Evolutionary conservation across 139 green algal genomes (phyloP), one percentile per base, ranked within the genome.

Genomic region (Chlorella sp.): DNA sequence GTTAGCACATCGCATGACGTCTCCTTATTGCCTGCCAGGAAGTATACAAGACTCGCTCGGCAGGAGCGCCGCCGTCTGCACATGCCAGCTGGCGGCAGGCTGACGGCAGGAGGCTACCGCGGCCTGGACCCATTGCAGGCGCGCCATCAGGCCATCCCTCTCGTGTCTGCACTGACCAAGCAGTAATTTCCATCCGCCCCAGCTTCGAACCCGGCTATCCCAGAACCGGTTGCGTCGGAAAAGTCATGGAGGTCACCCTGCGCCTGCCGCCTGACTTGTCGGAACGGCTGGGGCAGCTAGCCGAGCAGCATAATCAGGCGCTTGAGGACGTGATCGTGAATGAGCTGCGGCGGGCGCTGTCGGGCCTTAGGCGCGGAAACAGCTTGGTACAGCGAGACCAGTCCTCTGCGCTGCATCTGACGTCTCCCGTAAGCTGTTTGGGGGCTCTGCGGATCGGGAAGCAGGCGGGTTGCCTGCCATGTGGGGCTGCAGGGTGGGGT

Each of bases 391-490:
- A 73, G n/a, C 53, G 79, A 24, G 79, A 68, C 24, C 79, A 84
- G 40, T 84, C 79, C 16, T 21, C 78, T 15, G 78, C 79, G 79
- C 39, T 84, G 40, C 79, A 84, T 40, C 42, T 84, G n/a, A 81
- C 75, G 5, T 42, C 75, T 19, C 75, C 75, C 16, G 75, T 81
- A 34, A 39, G 75, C 30, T 15, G 2, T 3, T n/a, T n/a, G 30
- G 1, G 24, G 68, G 26, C 1, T n/a, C 1, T 76, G 68, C 68
- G 22, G 30, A 1, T 1, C 68, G 2, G 24, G 24, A 76, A 14
- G 68, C 26, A 32, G 1, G 68, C 22, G 24, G 30, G 19, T 5
- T 4, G 0, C 24, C 9, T 32, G 68, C 68, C 22, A 1, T 32
- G n/a, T 3, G 73, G 0, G 11, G 3, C 0, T 2, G 73, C 73